Conservation (phyloP, 148 eudicot species). For the Rhododendron griersonianum region DNA sequence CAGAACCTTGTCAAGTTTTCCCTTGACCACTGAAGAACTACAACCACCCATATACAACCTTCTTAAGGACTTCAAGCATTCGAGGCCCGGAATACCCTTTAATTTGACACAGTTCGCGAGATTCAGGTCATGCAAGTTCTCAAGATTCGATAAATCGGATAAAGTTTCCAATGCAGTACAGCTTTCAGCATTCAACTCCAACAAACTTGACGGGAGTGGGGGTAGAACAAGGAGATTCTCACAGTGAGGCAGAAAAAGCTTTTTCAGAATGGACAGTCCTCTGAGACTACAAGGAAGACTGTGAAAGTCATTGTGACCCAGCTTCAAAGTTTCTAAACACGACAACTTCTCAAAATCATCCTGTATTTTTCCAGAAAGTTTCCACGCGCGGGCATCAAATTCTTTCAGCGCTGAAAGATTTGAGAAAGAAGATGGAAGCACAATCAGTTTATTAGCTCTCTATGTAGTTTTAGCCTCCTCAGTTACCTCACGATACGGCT, state of each 20-base stretch:
- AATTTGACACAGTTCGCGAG: constrained; percentile 51
- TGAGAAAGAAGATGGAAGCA: constrained; percentile 46
- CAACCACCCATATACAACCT: constrained; percentile 54
- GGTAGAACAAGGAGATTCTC: constrained; percentile 42
- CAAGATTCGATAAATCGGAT: constrained; percentile 42
- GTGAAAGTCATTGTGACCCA: constrained; percentile 45
- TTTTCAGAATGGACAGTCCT: constrained; percentile 34
- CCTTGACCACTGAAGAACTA: constrained; percentile 23
- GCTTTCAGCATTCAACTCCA: constrained; percentile 46
- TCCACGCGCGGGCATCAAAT: constrained; percentile 48
- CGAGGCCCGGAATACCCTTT: constrained; percentile 48
- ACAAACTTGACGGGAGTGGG: constrained; percentile 50
- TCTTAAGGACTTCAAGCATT: constrained; percentile 46
- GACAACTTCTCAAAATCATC: constrained; percentile 44
- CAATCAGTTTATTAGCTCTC: background rate
- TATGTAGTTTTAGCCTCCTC: constrained; percentile 6
- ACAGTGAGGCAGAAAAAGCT: constrained; percentile 42
- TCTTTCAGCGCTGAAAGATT: constrained; percentile 34
- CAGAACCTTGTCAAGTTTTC: constrained; percentile 40
- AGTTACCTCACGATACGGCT: constrained; percentile 5
- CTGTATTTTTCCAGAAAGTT: constrained; percentile 36
- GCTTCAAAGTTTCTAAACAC: constrained; percentile 36
- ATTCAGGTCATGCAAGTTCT: constrained; percentile 38
- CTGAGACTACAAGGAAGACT: constrained; percentile 47
- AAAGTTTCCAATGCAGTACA: constrained; percentile 41